A percentile compares a stretch with the other conserved stretches of the same genome.
Conservation (phyloP, 2,329 filamentous ascomycete genomes). For the Cercospora sp. region DNA sequence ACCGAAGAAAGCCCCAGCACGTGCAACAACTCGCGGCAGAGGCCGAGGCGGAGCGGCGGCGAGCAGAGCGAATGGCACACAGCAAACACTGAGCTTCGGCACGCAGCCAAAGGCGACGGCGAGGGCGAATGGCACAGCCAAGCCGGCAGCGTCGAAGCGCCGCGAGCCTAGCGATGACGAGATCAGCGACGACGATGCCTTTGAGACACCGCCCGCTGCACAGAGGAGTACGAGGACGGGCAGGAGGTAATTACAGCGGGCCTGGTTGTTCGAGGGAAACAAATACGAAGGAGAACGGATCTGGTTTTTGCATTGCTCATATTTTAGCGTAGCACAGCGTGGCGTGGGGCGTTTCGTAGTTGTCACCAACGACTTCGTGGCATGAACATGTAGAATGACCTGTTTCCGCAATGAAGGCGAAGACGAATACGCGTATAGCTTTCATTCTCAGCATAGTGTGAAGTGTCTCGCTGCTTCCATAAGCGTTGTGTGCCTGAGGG, state of each 20-base stretch:
- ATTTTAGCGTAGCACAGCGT: conserved; percentile 19
- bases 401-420: background rate
- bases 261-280: background rate
- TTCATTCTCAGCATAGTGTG: background rate
- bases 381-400: background rate
- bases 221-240: conserved; percentile 25
- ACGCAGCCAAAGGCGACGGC: conserved; percentile 22
- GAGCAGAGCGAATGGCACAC: conserved; percentile 18
- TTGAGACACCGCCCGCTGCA: conserved; percentile 38
- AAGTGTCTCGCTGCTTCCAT: background rate
- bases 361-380: background rate
- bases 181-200: conserved; percentile 43
- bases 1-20: conserved; percentile 30
- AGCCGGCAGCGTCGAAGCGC: conserved; percentile 28
- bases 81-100: conserved; percentile 28
- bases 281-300: background rate
- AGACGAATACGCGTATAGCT: background rate
- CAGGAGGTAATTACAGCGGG: conserved; percentile 15
- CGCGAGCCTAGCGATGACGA: conserved; percentile 44
- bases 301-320: background rate
- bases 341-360: conserved; percentile 7
- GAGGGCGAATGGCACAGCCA: conserved; percentile 17
- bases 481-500: background rate
- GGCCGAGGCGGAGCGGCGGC: conserved; percentile 15
- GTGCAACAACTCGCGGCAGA: conserved; percentile 23